A percentile compares a stretch with the other conserved stretches of the same genome.
phyloP scores from a whole-genome alignment of 2,329 filamentous ascomycete species.

The Microcyclosporella mali region DNA sequence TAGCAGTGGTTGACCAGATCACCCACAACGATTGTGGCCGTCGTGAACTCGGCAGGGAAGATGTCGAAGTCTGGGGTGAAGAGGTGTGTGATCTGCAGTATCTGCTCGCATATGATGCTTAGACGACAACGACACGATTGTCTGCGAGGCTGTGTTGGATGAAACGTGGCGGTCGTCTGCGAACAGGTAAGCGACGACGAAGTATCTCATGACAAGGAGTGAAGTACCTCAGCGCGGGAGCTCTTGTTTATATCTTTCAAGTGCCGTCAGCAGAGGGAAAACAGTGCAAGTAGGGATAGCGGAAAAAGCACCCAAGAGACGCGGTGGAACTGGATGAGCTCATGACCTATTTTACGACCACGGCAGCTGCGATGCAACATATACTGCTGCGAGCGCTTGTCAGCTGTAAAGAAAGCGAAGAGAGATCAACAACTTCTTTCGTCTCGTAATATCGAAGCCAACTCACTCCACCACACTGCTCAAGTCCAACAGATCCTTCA shows the following conservation, averaged over 20 bases:
- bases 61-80: slow-evolving; percentile 10
- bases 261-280: not conserved
- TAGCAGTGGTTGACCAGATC: slow-evolving; percentile 11
- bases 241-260: no score
- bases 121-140: no score
- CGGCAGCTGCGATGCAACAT: not conserved
- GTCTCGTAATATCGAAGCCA: not conserved
- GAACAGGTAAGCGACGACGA: no score
- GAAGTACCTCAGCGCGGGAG: no score
- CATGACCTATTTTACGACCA: not conserved
- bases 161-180: no score
- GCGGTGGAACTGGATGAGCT: no score
- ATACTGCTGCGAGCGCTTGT: not conserved
- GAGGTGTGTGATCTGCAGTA: slow-evolving; percentile 6
- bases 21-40: slow-evolving; percentile 11
- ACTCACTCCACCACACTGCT: slow-evolving; percentile 44
- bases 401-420: not conserved
- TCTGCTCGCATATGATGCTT: no score
- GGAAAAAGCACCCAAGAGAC: no score
- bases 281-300: no score
- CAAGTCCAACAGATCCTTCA: slow-evolving; percentile 32
- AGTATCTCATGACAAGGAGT: no score
- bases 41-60: slow-evolving; percentile 9
- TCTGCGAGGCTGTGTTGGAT: no score
- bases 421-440: no score